Evolutionary conservation across 805 yeast genomes (phyloP).

Genomic region (Candida dendrica): DNA sequence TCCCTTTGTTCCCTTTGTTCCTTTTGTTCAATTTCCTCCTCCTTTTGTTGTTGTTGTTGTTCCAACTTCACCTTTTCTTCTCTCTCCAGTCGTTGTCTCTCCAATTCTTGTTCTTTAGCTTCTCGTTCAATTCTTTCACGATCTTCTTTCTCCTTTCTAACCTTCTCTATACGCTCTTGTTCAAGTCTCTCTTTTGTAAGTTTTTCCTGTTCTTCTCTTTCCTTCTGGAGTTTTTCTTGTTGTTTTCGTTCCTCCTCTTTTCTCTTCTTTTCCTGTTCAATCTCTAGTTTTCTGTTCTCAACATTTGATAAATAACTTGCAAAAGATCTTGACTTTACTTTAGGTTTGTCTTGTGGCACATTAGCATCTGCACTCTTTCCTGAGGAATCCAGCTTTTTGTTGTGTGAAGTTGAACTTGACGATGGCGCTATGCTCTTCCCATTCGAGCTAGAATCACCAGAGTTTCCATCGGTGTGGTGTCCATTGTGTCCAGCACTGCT

Average conservation of each 20-base stretch:
- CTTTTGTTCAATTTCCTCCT: slow-evolving; percentile 9
- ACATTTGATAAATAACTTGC: slow-evolving; percentile 26
- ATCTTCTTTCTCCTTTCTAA: not conserved
- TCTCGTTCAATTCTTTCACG: not conserved
- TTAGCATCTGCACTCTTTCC: no score
- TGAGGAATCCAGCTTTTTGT: no score
- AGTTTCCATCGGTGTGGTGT: no score
- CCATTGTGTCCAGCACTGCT: no score
- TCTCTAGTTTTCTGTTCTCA: slow-evolving; percentile 20
- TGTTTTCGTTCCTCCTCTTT: not conserved
- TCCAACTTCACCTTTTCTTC: not conserved
- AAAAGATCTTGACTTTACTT: slow-evolving; percentile 18
- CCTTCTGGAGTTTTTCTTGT: not conserved
- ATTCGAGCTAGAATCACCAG: not conserved
- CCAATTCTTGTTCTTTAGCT: slow-evolving; percentile 1
- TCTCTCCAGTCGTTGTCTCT: not conserved
- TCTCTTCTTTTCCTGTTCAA: slow-evolving; percentile 1
- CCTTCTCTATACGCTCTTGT: not conserved
- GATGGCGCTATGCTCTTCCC: not conserved
- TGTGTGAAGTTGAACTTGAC: not conserved
- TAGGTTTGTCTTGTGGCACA: not conserved
- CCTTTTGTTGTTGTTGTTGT: not conserved
- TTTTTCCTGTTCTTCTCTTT: not conserved
- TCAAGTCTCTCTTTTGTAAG: slow-evolving; percentile 1
- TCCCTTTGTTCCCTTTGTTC: slow-evolving; percentile 6